Evolutionary conservation across 345 rosid genomes (phyloP).

Genomic region (Camelina laxa): DNA sequence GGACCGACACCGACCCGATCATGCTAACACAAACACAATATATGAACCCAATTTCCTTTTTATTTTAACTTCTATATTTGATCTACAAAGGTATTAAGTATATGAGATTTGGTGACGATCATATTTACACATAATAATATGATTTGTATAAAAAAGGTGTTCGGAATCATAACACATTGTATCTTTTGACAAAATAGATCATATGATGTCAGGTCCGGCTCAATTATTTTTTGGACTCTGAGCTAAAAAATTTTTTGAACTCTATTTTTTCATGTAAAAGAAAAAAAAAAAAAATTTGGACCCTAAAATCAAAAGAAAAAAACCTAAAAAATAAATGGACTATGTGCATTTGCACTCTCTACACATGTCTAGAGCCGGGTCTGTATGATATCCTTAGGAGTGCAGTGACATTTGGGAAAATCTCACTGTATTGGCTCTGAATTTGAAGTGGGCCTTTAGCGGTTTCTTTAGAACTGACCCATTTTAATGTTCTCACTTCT

Average conservation of each 20-base stretch:
- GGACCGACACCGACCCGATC: slow-evolving; percentile 16
- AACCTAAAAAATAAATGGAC: no score
- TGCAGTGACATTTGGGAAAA: background rate
- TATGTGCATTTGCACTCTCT: no score
- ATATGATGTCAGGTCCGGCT: no score
- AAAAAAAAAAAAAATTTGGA: no score
- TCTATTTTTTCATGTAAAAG: no score
- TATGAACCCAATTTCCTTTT: background rate
- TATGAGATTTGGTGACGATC: background rate
- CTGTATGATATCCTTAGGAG: background rate
- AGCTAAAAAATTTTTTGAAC: no score
- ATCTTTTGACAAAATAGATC: slow-evolving; percentile 1
- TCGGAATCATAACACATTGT: background rate
- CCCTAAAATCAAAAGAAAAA: no score
- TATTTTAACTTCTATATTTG: background rate
- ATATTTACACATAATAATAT: background rate
- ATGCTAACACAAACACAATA: background rate
- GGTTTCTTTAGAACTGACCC: background rate
- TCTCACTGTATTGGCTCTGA: background rate
- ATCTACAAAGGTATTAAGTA: background rate
- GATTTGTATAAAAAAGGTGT: background rate
- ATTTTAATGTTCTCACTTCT: background rate
- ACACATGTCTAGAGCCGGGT: no score
- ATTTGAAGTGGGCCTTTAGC: background rate
- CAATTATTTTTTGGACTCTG: no score